Conservation (phyloP, 2,329 filamentous ascomycete genomes). For the Colletotrichum sp. region DNA sequence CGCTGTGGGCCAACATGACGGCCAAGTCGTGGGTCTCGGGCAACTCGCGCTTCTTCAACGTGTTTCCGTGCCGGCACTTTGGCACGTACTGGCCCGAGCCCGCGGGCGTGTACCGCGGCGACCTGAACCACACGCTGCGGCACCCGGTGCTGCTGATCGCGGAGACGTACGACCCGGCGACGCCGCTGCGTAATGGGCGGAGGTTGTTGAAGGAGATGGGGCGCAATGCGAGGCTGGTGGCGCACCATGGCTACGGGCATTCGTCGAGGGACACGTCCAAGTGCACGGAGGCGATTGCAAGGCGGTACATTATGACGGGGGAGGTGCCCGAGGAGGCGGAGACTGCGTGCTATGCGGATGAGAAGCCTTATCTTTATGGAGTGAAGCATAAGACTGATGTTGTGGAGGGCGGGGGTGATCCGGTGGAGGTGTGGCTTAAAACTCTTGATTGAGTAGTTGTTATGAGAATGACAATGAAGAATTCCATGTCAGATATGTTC, state of each 20-base stretch:
- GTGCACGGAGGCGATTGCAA: constrained; percentile 48
- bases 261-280: constrained; percentile 47
- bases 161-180: constrained; percentile 55
- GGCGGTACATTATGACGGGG: constrained; percentile 44
- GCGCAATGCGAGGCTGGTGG: constrained; percentile 50
- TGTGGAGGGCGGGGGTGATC: background rate
- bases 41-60: constrained; percentile 48
- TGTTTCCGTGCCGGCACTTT: constrained; percentile 53
- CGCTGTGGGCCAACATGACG: constrained; percentile 53
- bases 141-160: constrained; percentile 52
- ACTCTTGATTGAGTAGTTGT: background rate
- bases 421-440: background rate
- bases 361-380: constrained; percentile 52
- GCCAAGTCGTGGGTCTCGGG: constrained; percentile 49
- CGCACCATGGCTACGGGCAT: constrained; percentile 56
- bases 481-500: background rate
- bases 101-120: constrained; percentile 52
- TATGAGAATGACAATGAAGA: too few species aligned
- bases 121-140: constrained; percentile 46
- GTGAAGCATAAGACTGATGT: constrained; percentile 19
- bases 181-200: constrained; percentile 52
- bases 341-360: constrained; percentile 50
- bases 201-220: constrained; percentile 51
- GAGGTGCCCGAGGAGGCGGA: constrained; percentile 43
- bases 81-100: constrained; percentile 47